phyloP scores from a whole-genome alignment of 2,329 filamentous ascomycete genomes.

The Colletotrichum sp. region DNA sequence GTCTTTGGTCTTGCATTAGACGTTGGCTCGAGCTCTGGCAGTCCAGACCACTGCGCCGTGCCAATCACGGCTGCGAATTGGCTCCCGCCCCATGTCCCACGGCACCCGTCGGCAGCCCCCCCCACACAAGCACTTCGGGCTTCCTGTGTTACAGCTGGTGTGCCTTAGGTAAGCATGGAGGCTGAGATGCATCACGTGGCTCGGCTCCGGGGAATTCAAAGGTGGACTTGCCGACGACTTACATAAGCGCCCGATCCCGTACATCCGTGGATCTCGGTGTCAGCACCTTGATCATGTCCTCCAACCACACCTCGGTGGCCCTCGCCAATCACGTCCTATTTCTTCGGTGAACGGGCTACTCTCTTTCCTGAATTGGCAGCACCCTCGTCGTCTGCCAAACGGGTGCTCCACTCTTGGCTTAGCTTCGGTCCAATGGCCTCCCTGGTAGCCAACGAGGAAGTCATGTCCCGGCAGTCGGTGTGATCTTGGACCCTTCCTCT shows the following conservation, averaged over 20 bases:
- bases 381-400: not conserved
- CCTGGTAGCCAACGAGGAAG: not conserved
- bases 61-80: slow-evolving; percentile 16
- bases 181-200: slow-evolving; percentile 10
- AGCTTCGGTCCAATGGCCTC: slow-evolving; percentile 5
- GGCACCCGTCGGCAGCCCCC: not conserved
- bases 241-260: not conserved
- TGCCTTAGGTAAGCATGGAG: not conserved
- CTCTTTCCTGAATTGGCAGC: not conserved
- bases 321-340: not conserved
- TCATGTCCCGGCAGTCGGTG: not conserved
- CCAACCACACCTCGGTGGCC: not conserved
- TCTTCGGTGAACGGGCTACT: not conserved
- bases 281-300: not conserved
- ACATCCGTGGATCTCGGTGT: not conserved
- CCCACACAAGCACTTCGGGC: not conserved
- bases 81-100: not conserved
- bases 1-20: slow-evolving; percentile 18
- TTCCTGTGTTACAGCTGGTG: not conserved
- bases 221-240: not conserved
- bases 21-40: slow-evolving; percentile 14
- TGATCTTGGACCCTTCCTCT: not conserved
- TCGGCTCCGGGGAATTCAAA: not conserved
- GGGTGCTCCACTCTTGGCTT: slow-evolving; percentile 6
- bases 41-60: not conserved